Base-by-base conservation (phyloP, 2,329 filamentous ascomycete species). In the Cladosporium sp. region DNA sequence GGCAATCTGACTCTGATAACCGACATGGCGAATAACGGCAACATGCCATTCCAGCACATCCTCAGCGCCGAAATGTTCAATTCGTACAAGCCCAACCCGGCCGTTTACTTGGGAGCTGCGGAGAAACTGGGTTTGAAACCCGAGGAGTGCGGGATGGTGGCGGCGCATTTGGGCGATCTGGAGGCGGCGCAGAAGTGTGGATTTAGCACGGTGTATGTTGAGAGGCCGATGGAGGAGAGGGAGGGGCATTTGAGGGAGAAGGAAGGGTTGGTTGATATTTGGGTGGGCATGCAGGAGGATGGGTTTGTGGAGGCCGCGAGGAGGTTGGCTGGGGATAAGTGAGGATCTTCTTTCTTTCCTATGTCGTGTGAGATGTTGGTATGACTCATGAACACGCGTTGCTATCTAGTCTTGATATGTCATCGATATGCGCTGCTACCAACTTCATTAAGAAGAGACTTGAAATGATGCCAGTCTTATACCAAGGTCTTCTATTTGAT, bases 151-250 rank as follows among this genome's bases (percentile, higher is more conserved):
- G 85, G 82, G 17, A 82, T 93, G 80, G 86, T 93, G 17, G 88
- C 89, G 13, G 83, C 88, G 32, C 88, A 92, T 69, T 69, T 92
- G 52, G 66, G 62, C 5, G 88, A 92, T 67, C 69, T 93, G 49
- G 71, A 80, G 54, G 85, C 78, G 0, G 88, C 88, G 4, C 82
- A 81, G 59, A 64, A 61, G 2, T 77, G 74, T 54, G 88, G 88
- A 0, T 70, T 90, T 54, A 75, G 78, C 59, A 88, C 86, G 0
- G 75, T 93, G 2, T 93, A 90, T 64, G 80, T 93, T 2, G 86
- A 88, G 70, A 74, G 88, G 52, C 65, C 69, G 3, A 58, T 66
- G 38, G 88, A 95, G 68, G 88, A 91, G 68, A 74, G 71, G 6
- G 85, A 80, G 80, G 60, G 61, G 7, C 47, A 58, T 15, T 78